Percentiles rank a stretch among this genome's conserved stretches.
phyloP scores from a whole-genome alignment of 2,329 filamentous ascomycete genomes.

The Clonostachys chloroleuca region DNA sequence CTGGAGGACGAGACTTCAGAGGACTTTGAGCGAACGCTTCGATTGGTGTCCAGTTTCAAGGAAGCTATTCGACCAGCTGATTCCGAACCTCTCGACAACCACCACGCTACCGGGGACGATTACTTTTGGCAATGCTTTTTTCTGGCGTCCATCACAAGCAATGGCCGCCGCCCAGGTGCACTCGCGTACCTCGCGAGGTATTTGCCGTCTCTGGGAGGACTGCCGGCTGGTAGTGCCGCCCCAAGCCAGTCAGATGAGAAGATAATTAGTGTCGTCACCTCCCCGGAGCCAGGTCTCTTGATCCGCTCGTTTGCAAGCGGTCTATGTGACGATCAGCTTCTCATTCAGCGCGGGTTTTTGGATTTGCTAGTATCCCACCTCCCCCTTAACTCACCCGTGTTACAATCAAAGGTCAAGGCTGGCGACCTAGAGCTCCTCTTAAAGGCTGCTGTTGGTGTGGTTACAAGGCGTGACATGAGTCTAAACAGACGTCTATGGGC shows the following conservation, averaged over 20 bases:
- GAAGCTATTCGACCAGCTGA: conserved; percentile 53
- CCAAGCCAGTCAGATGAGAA: conserved; percentile 35
- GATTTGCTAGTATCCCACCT: conserved; percentile 89
- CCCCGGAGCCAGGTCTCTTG: conserved; percentile 86
- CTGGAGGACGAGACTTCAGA: conserved; percentile 96
- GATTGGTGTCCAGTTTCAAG: conserved; percentile 75
- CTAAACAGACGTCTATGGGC: conserved; percentile 92
- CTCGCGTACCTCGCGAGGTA: conserved; percentile 79
- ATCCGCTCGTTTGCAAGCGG: conserved; percentile 91
- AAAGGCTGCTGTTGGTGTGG: conserved; percentile 79
- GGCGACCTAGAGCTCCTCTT: conserved; percentile 79
- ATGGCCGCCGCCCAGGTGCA: conserved; percentile 78
- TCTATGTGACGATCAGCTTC: conserved; percentile 77
- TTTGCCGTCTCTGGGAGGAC: conserved; percentile 46
- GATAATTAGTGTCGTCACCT: conserved; percentile 64
- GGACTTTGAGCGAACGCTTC: conserved; percentile 86
- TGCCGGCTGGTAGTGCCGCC: not conserved
- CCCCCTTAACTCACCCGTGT: conserved; percentile 75
- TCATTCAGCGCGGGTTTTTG: conserved; percentile 91
- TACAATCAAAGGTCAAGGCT: conserved; percentile 69
- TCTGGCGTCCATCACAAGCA: conserved; percentile 84
- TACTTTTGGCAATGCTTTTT: conserved; percentile 99
- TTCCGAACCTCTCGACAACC: conserved; percentile 43
- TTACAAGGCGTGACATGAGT: conserved; percentile 91
- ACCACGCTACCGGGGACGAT: conserved; percentile 63